Evolutionary conservation across 2,329 filamentous ascomycete genomes (phyloP), one percentile per base, ranked within the genome.

Genomic region (Verticillium dahliae): DNA sequence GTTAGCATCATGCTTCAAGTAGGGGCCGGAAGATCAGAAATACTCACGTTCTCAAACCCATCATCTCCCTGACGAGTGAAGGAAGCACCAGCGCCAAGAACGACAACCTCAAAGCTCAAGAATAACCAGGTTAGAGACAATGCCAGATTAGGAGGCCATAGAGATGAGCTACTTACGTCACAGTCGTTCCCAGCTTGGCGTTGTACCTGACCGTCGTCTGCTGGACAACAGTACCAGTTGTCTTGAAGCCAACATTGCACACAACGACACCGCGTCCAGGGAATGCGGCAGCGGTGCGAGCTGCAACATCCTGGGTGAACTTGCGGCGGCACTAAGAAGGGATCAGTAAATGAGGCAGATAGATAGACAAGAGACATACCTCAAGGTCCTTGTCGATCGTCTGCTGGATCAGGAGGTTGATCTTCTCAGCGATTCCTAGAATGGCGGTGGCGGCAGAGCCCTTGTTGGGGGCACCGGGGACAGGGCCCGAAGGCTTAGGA

Each of bases 21-120:
- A 35, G 34, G 2, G 22, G 15, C 55, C 18, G 33, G 5, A 22
- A 22, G 10, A 18, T 22, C n/a, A 9, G 15, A 39, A 57, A 57
- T 6, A 57, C 55, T 57, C 55, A 57, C 55, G 55, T 57, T 57
- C 55, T 57, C 55, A 34, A 57, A 57, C 13, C 55, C 55, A 22
- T 34, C 55, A 38, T 57, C 55, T 37, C 55, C 55, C 4, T n/a
- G 55, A 33, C 33, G 55, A 14, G 14, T 57, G 55, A 57, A 57
- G 33, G 55, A 38, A 57, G 55, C 55, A 27, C 55, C 55, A 35
- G 55, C 34, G 18, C 7, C 55, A n/a, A 57, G 55, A 34, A 57
- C 55, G 22, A 57, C 55, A 1, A 57, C 55, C 55, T 57, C 55
- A n/a, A 57, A 57, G 34, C 55, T 31, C 27, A 31, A 31, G 27